These are phyloP conservation scores for Nakataea oryzae DNA, from an alignment of 2,329 filamentous ascomycete species.

Conservation along the genomic window DNA sequence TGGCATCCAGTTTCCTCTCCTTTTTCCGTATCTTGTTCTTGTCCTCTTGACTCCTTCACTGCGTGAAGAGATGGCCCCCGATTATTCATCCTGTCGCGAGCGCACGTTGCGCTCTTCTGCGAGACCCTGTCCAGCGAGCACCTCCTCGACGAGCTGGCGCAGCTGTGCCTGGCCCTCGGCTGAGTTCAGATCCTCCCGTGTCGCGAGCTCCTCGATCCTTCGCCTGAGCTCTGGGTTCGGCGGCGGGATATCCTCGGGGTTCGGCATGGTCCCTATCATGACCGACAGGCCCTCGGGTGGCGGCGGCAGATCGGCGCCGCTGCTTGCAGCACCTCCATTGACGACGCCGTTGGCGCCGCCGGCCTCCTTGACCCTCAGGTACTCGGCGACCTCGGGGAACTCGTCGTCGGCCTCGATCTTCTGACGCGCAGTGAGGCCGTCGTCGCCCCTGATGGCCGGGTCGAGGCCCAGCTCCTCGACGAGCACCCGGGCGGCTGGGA, in stretches of 20 bases:
- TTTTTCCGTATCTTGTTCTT: background rate
- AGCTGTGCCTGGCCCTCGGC: conserved; percentile 72
- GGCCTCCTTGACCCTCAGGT: conserved; percentile 38
- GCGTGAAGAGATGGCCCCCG: background rate
- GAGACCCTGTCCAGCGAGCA: conserved; percentile 55
- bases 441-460: conserved; percentile 51
- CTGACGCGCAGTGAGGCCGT: conserved; percentile 71
- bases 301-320: conserved; percentile 39
- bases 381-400: conserved; percentile 64
- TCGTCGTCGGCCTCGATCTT: conserved; percentile 73
- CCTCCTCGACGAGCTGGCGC: conserved; percentile 70
- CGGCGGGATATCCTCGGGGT: conserved; percentile 45
- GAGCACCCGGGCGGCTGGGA: conserved; percentile 66
- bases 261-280: conserved; percentile 64
- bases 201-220: conserved; percentile 81
- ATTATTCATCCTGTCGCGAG: conserved; percentile 41
- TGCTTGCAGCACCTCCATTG: conserved; percentile 17
- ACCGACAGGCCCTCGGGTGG: conserved; percentile 69
- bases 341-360: conserved; percentile 5
- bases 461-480: conserved; percentile 76
- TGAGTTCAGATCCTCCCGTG: conserved; percentile 72
- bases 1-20: no score
- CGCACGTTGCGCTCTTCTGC: conserved; percentile 57
- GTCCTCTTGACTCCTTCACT: background rate
- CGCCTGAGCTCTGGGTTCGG: conserved; percentile 75